These are phyloP conservation scores for Akebia trifoliata DNA, from an alignment of 164 flowering plant species.

Conservation along the genomic window DNA sequence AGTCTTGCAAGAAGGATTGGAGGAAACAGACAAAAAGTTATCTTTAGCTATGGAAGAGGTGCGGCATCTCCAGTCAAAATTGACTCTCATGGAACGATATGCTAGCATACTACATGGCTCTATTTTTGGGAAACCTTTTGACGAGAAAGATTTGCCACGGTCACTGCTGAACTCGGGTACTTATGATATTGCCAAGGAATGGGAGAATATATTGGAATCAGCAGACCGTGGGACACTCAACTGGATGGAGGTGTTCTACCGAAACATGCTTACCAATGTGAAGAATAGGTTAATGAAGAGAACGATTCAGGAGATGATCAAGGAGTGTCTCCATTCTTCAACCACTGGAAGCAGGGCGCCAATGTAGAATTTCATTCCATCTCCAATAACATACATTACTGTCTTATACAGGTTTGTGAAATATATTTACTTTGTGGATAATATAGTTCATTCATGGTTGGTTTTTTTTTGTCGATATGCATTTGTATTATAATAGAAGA, in stretches of 20 bases:
- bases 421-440: too few species aligned
- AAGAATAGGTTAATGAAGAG: constrained; percentile 70
- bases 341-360: constrained; percentile 8
- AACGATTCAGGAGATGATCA: constrained; percentile 62
- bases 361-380: background rate
- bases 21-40: constrained; percentile 41
- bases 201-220: constrained; percentile 78
- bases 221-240: constrained; percentile 50
- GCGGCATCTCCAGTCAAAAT: constrained; percentile 50
- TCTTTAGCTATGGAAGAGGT: constrained; percentile 51
- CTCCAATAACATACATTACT: background rate
- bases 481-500: too few species aligned
- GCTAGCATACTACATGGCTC: constrained; percentile 73
- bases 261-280: constrained; percentile 62
- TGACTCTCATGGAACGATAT: constrained; percentile 55
- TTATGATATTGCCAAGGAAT: constrained; percentile 62
- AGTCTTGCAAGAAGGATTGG: constrained; percentile 35
- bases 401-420: background rate
- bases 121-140: constrained; percentile 63
- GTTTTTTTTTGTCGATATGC: too few species aligned
- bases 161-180: constrained; percentile 42
- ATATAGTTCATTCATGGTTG: too few species aligned
- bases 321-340: constrained; percentile 53
- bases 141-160: constrained; percentile 56
- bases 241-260: constrained; percentile 65